Evolutionary conservation across 495 filamentous ascomycete genomes (phyloP).

Genomic region (Tuber calosporum): DNA sequence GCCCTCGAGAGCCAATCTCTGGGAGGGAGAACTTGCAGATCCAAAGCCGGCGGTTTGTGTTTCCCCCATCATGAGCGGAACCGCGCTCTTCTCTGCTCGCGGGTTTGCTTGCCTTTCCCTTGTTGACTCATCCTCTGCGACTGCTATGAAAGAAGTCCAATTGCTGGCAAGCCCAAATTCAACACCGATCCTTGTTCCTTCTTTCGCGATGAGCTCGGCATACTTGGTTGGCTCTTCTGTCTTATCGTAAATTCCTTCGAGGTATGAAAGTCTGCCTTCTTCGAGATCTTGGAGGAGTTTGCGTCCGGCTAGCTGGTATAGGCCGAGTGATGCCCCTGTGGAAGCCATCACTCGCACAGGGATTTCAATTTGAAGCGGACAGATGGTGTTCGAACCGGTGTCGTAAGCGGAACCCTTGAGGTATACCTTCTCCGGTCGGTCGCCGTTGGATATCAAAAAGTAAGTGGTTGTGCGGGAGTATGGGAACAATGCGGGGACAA

Average conservation of each 20-base stretch:
- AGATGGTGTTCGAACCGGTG: conserved; percentile 49
- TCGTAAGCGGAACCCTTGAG: conserved; percentile 46
- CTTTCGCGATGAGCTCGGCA: conserved; percentile 53
- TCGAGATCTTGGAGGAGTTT: conserved; percentile 63
- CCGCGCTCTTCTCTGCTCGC: background rate
- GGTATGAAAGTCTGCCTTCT: conserved; percentile 58
- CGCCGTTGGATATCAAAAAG: conserved; percentile 51
- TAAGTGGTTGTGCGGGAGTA: conserved; percentile 59
- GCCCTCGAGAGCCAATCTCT: too few relatives aligned
- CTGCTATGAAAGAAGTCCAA: conserved; percentile 64
- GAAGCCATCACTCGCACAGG: conserved; percentile 50
- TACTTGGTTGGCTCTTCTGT: conserved; percentile 49
- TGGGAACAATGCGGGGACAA: conserved; percentile 58
- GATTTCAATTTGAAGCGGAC: conserved; percentile 54
- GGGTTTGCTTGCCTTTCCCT: background rate
- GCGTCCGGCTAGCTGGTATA: conserved; percentile 63
- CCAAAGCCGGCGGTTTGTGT: background rate
- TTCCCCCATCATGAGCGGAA: background rate
- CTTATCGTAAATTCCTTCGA: conserved; percentile 39
- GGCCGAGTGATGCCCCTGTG: conserved; percentile 40
- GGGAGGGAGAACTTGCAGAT: background rate
- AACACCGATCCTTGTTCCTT: conserved; percentile 58
- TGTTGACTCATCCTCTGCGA: conserved; percentile 45
- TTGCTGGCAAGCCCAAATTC: conserved; percentile 60
- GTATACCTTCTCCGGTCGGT: conserved; percentile 50